A percentile compares a stretch with the other conserved stretches of the same genome.
Evolutionary conservation across 345 rosid species (phyloP).

Genomic region (Xanthoceras sorbifolium): DNA sequence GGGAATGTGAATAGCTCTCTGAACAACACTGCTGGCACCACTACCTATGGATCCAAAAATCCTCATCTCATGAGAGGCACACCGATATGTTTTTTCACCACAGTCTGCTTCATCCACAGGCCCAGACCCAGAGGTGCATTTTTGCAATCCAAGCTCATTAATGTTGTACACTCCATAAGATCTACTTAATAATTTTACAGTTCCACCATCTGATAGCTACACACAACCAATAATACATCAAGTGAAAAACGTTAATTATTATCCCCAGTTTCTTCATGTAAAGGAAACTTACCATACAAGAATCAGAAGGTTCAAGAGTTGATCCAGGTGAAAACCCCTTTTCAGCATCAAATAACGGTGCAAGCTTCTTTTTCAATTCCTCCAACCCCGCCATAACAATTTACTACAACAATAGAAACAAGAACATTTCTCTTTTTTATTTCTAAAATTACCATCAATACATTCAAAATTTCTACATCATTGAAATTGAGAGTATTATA

Average conservation of each 20-base stretch:
- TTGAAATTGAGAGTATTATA: background rate
- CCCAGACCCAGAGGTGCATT: conserved; percentile 65
- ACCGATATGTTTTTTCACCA: conserved; percentile 68
- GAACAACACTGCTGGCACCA: conserved; percentile 98
- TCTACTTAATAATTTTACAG: conserved; percentile 90
- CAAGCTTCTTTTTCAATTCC: conserved; percentile 78
- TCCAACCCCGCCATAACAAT: conserved; percentile 85
- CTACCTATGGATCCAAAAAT: conserved; percentile 92
- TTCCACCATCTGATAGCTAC: conserved; percentile 89
- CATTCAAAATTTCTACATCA: background rate
- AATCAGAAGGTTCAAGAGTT: conserved; percentile 65
- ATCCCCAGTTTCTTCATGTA: background rate
- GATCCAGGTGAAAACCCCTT: conserved; percentile 81
- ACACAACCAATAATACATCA: conserved; percentile 16
- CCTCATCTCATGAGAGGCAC: conserved; percentile 95
- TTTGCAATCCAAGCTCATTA: conserved; percentile 89
- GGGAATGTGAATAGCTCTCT: conserved; percentile 93
- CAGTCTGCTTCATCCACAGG: conserved; percentile 58
- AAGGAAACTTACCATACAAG: conserved; percentile 57
- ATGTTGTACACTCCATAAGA: conserved; percentile 94
- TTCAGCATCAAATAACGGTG: conserved; percentile 91
- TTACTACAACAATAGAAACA: background rate
- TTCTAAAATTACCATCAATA: background rate
- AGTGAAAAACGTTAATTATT: background rate
- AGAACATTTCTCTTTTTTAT: background rate